Conservation (phyloP, 2,329 filamentous ascomycete species). For the Dryadomyces quercus-mongolicae region DNA sequence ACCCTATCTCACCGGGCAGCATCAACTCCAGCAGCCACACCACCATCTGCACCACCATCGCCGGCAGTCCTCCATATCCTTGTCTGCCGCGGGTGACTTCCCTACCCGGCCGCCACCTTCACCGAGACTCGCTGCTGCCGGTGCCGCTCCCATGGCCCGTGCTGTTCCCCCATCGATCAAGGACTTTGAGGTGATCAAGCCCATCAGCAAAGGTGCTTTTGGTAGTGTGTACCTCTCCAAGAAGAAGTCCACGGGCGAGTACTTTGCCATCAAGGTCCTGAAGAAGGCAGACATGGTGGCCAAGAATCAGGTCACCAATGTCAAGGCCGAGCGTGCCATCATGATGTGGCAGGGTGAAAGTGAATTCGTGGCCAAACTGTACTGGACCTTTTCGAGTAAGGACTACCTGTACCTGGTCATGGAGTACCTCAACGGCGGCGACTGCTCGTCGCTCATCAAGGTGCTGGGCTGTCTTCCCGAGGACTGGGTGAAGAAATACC, state of each 20-base stretch:
- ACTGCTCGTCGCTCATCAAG: conserved; percentile 94
- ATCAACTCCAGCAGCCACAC: conserved; percentile 53
- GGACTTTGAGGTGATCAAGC: conserved; percentile 98
- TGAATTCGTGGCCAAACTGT: conserved; percentile 96
- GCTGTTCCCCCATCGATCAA: conserved; percentile 94
- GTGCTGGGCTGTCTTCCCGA: conserved; percentile 83
- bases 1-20: conserved; percentile 38
- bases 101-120: conserved; percentile 60
- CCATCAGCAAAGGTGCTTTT: conserved; percentile 97
- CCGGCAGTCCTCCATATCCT: conserved; percentile 79
- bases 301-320: conserved; percentile 98
- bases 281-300: conserved; percentile 99
- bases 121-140: conserved; percentile 65
- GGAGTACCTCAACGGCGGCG: conserved; percentile 96
- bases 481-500: conserved; percentile 96
- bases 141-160: conserved; percentile 69
- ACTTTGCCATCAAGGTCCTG: conserved; percentile 95
- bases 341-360: conserved; percentile 99
- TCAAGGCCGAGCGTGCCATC: conserved; percentile 95
- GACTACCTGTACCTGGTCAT: conserved; percentile 98
- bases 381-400: conserved; percentile 99
- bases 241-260: conserved; percentile 96
- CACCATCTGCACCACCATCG: conserved; percentile 52
- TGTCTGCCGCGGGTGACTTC: conserved; percentile 27
- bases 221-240: conserved; percentile 96